Evolutionary conservation across 2,329 filamentous ascomycete species (phyloP), one percentile per base, ranked within the genome.

Genomic region (Aureobasidium zeae): DNA sequence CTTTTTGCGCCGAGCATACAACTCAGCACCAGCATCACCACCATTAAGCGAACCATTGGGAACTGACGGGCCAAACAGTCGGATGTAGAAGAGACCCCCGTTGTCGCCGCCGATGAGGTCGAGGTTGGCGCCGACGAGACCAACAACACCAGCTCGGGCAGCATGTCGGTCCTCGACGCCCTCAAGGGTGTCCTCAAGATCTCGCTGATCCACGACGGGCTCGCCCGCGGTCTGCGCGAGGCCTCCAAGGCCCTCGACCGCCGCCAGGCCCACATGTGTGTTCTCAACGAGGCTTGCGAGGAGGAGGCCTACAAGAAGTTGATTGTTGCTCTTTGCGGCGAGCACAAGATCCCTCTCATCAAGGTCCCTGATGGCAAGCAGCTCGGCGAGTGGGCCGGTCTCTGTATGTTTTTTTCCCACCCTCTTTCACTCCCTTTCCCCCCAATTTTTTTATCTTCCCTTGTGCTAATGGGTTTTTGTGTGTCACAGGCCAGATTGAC

Each of bases 271-370:
- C 91, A 98, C 77, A 96, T 98, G 88, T 98, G 91, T 71, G 91
- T 98, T 59, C 82, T 98, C 63, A 98, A 98, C 81, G 91, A 98
- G 81, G 83, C 84, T 58, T 98, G 91, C 78, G 91, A 98, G 77
- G 91, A 98, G 81, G 91, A 98, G 74, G 89, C 91, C 58, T 98
- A 98, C 81, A 98, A 98, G 87, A 98, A 98, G 84, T 81, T 98
- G 57, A 89, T 98, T 62, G 85, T 96, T 59, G 91, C 91, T 52
- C 84, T 98, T 51, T 98, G 91, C 85, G 86, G 83, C 54, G 91
- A 98, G 81, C 91, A 98, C 78, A 95, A 95, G 82, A 98, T 98
- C 63, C 91, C 91, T 56, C 76, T 98, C 63, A 98, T 98, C 81
- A 96, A 98, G 86, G 91, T 98, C 54, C 89, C 88, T 58, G 91